Evolutionary conservation across 805 yeast species (phyloP), one percentile per base, ranked within the genome.

Genomic region (Ogataea philodendri): DNA sequence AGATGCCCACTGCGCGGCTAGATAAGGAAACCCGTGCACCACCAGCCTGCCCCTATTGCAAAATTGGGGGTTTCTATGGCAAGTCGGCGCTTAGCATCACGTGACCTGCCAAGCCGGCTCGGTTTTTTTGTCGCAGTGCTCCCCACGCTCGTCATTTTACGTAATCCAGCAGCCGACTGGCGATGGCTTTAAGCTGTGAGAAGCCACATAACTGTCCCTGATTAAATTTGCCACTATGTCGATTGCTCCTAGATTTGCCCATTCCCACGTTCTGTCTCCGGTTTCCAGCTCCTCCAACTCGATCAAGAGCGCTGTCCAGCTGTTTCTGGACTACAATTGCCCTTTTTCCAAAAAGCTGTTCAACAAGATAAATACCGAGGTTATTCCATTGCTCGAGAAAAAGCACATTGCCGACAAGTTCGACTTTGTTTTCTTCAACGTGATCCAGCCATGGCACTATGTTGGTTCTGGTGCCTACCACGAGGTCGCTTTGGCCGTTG

Each of bases 371-470:
- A 65, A 69, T 42, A 56, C 62, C 5, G 67, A 68, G 22, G 66
- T 83, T 6, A 66, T 78, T 24, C 88, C 87, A 13, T 43, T 53
- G 18, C 59, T 80, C 30, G 66, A 70, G 31, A 44, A 57, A 19
- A 60, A 67, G 35, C 37, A 37, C 1, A 61, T 66, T 33, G 72
- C 79, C 1, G 68, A 67, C 39, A 57, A 71, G 41, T 74, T 81
- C 48, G 74, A 76, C 46, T 70, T 84, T 42, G 73, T 78, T 8
- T 76, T 81, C 57, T 71, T 78, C 43, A 81, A 84, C 52, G 87
- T 81, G 25, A 68, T 83, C n/a, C 96, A 87, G 64, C 93, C 94
- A 46, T 87, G 95, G 95, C 96, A 87, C 57, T 81, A 89, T 27
- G 25, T 51, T 3, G 75, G 78, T 37, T 80, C 90, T 1, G 71